These are phyloP conservation scores for Isatis lusitanica DNA, from an alignment of 441 rosid species.

Conservation along the genomic window DNA sequence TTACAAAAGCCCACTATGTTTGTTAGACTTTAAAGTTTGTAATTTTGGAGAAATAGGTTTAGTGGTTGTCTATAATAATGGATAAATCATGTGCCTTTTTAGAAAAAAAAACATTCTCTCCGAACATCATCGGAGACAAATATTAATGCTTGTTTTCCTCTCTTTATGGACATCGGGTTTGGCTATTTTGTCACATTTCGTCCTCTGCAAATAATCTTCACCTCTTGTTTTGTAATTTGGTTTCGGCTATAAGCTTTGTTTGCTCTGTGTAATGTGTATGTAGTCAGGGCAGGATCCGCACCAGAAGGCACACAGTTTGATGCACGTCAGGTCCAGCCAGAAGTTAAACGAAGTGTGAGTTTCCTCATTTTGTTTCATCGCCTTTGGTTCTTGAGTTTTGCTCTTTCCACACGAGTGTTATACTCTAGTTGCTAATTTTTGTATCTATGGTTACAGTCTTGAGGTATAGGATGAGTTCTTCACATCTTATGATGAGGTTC, in stretches of 20 bases:
- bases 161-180: constrained; percentile 34
- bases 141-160: constrained; percentile 39
- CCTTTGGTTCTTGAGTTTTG: too few species aligned
- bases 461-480: constrained; percentile 42
- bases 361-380: not conserved
- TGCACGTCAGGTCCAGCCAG: constrained; percentile 54
- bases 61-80: constrained; percentile 26
- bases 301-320: constrained; percentile 58
- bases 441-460: constrained; percentile 25
- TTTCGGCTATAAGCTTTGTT: not conserved
- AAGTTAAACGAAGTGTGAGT: constrained; percentile 60
- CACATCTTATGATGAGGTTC: constrained; percentile 43
- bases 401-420: not conserved
- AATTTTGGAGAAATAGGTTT: constrained; percentile 20
- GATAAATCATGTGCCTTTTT: constrained; percentile 17
- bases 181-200: constrained; percentile 36
- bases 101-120: not conserved
- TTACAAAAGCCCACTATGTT: not conserved
- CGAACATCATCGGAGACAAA: constrained; percentile 17
- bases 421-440: constrained; percentile 1
- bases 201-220: not conserved
- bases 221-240: not conserved
- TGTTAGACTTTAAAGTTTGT: not conserved
- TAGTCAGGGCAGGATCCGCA: constrained; percentile 57
- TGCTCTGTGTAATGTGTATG: not conserved